Evolutionary conservation across 2,329 filamentous ascomycete genomes (phyloP).

Genomic region (Magnaporthiopsis rhizophila): DNA sequence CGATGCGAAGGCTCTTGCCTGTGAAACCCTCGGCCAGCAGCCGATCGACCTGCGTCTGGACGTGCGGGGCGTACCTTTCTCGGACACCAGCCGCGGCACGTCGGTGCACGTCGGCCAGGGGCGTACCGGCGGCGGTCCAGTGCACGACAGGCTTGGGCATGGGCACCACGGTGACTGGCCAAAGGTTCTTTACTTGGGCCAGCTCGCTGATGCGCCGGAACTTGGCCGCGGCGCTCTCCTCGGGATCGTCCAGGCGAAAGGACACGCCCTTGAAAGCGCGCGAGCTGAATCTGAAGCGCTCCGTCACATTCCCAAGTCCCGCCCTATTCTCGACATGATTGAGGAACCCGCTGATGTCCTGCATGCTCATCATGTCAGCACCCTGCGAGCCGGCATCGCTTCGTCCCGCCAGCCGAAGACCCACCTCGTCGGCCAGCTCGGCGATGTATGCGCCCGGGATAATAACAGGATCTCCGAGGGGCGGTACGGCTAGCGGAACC

Average conservation of each 20-base stretch:
- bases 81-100: no score
- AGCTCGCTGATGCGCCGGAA: constrained; percentile 10
- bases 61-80: constrained; percentile 1
- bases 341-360: background rate
- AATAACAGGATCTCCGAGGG: background rate
- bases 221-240: constrained; percentile 1
- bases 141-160: background rate
- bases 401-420: no score
- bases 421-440: background rate
- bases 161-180: constrained; percentile 13
- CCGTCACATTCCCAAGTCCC: background rate
- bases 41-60: constrained; percentile 10
- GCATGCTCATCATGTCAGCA: no score
- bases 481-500: no score
- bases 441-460: constrained; percentile 3
- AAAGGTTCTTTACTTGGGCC: constrained; percentile 12
- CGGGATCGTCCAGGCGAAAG: constrained; percentile 8
- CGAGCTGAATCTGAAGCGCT: constrained; percentile 9
- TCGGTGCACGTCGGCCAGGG: no score
- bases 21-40: constrained; percentile 24
- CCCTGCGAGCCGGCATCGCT: no score
- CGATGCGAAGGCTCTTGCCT: constrained; percentile 24
- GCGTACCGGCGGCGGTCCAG: constrained; percentile 1
- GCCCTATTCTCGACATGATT: background rate
- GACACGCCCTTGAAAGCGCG: constrained; percentile 13